These are phyloP conservation scores for Pestalotiopsis fici DNA, from an alignment of 2,329 filamentous ascomycete species.

Conservation along the genomic window DNA sequence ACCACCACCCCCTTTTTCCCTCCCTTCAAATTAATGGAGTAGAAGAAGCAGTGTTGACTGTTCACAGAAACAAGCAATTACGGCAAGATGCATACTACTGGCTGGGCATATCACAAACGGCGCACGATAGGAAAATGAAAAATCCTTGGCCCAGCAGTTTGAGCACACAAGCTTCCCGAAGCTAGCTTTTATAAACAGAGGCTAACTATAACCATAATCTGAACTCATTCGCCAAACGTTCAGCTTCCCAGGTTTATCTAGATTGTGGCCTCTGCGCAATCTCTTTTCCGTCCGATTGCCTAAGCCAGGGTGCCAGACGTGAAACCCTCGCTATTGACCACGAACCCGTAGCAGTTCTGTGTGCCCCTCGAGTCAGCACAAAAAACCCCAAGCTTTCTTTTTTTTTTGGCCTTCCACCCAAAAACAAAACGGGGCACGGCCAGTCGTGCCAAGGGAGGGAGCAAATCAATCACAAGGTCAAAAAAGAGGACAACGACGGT, in stretches of 20 bases:
- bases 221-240: not conserved
- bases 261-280: not conserved
- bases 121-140: not conserved
- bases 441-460: not conserved
- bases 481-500: not conserved
- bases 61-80: not conserved
- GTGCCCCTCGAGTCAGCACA: conserved; percentile 3
- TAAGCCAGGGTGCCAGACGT: not conserved
- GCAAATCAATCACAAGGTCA: not conserved
- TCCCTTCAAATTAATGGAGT: not conserved
- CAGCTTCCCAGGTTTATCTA: not conserved
- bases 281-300: not conserved
- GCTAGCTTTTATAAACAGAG: not conserved
- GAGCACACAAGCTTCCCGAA: not conserved
- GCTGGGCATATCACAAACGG: not conserved
- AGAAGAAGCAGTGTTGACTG: not conserved
- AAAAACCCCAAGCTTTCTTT: no score
- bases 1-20: not conserved
- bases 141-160: not conserved
- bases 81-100: not conserved
- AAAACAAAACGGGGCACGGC: no score
- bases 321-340: conserved; percentile 10
- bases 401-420: no score
- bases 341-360: conserved; percentile 12
- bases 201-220: not conserved